Percentiles rank a stretch among this genome's conserved stretches.
These are phyloP conservation scores for Phytophthora cactorum DNA, from an alignment of 352 stramenopile species.

Conservation along the genomic window DNA sequence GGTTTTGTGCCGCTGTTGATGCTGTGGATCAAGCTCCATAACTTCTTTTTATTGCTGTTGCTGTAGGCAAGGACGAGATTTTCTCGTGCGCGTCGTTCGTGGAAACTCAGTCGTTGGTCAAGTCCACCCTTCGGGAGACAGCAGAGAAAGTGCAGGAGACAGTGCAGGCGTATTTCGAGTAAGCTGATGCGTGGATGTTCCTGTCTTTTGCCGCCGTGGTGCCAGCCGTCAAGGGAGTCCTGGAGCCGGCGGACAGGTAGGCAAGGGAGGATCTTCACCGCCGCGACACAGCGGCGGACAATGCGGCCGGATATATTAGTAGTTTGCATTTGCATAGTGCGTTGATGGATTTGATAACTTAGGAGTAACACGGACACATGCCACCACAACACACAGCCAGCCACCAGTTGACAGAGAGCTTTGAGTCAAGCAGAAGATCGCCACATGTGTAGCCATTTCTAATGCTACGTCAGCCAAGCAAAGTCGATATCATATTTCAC, in stretches of 20 bases:
- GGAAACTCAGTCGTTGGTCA: conserved; percentile 42
- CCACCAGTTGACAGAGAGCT: no score
- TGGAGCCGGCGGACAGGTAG: conserved; percentile 19
- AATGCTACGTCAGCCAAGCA: background rate
- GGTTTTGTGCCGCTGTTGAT: conserved; percentile 3
- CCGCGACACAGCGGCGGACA: conserved; percentile 15
- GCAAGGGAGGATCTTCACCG: conserved; percentile 19
- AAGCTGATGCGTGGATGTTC: conserved; percentile 24
- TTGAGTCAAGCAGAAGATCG: no score
- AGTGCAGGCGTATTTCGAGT: conserved; percentile 42
- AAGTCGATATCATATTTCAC: background rate
- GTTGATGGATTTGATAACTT: conserved; percentile 45
- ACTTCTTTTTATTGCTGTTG: conserved; percentile 6
- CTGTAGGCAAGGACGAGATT: conserved; percentile 30
- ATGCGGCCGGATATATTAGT: conserved; percentile 40
- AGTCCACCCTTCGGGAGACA: conserved; percentile 42
- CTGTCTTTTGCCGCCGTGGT: conserved; percentile 17
- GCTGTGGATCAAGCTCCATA: conserved; percentile 2
- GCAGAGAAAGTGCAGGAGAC: conserved; percentile 31
- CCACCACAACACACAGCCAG: background rate
- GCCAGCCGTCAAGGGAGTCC: conserved; percentile 19
- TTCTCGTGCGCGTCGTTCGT: conserved; percentile 52
- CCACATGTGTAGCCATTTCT: conserved; percentile 20
- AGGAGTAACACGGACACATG: conserved; percentile 37
- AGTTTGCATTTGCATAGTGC: conserved; percentile 46